Base-by-base conservation (phyloP, 768 basidiomycete genomes). In the Lyophyllum atratum region DNA sequence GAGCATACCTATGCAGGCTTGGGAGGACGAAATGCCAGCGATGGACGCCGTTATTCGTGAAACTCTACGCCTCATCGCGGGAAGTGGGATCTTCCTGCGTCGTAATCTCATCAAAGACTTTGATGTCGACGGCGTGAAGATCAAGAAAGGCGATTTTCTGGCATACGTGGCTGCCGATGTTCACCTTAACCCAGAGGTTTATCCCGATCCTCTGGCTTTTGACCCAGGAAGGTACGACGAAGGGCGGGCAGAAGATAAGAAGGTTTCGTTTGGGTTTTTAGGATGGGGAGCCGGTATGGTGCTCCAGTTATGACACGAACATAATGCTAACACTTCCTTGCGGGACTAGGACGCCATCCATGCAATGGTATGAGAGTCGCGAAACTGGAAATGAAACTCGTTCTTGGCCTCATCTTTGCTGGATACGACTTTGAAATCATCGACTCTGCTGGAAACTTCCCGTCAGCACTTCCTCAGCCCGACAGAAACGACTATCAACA, bases 271-370 rank as follows among this genome's bases (percentile, higher is more conserved):
- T 49, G 65, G 64, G 8, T 79, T 65, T 59, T 37, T 78, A 5
- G 77, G 70, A 4, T 79, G 76, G 76, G 78, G 77, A 42, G 73
- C 66, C 25, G 77, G 77, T 74, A 50, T n/a, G 8, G 14, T 6
- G 17, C 21, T 19, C 43, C 17, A 5, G 11, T 11, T 26, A 14
- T 17, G 17, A 5, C 11, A 5, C 4, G 11, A 40, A n/a, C 39
- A 19, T 15, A n/a, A 19, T 40, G 39, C 39, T 40, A 40, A 40
- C 17, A n/a, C 39, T 8, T 40, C 11, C 37, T 15, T 14, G 4
- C 15, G 40, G 15, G 31, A 49, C 6, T 8, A 72, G 75, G 75
- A 34, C 72, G 75, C 6, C 76, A 76, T 58, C 73, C 74, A 1
- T 78, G 76, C 49, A 56, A 65, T 19, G 76, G 76, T 12, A 74